Evolutionary conservation across 164 flowering plant genomes (phyloP), one percentile per base, ranked within the genome.

Genomic region (Warburgia ugandensis): DNA sequence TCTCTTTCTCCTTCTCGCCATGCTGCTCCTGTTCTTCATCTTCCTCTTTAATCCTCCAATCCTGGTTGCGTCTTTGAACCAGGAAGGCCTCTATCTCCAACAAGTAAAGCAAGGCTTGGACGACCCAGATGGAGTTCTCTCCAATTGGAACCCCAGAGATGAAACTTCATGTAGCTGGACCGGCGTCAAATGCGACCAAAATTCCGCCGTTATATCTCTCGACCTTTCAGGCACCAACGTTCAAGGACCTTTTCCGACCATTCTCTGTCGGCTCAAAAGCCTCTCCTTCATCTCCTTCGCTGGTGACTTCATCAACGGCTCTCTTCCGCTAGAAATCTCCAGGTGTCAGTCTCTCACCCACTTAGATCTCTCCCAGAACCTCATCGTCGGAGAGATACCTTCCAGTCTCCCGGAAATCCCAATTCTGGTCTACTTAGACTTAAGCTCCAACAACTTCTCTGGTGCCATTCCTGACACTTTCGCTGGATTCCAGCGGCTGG

Each of bases 401-500:
- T 61, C 51, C 62, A 38, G 72, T 11, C 60, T 92, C 4, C 21
- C 81, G 0, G 68, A 73, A 42, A 63, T 88, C 36, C 65, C 76
- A 0, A 65, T 56, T 21, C 75, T 92, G 10, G 40, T 22, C 20
- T 49, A 69, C 56, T 75, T 92, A 19, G 95, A 84, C 50, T 61
- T 92, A 26, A 45, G 80, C 16, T 84, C 78, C 2, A 92, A 92
- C 67, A 88, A 84, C 52, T 80, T 94, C 59, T 72, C 96, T 66
- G 96, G 96, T 47, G 70, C 68, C 0, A 70, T 92, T 29, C 99
- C 99, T 19, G 66, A 29, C 27, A 60, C 62, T 12, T 86, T 76
- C 55, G 91, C 78, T 0, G 20, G 57, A 29, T 84, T 84, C 49
- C 73, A 22, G 48, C 58, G 61, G 3, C 84, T 94, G 6, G 82